Evolutionary conservation across 768 basidiomycete species (phyloP).

Genomic region (Coprinopsis strossmayeri): DNA sequence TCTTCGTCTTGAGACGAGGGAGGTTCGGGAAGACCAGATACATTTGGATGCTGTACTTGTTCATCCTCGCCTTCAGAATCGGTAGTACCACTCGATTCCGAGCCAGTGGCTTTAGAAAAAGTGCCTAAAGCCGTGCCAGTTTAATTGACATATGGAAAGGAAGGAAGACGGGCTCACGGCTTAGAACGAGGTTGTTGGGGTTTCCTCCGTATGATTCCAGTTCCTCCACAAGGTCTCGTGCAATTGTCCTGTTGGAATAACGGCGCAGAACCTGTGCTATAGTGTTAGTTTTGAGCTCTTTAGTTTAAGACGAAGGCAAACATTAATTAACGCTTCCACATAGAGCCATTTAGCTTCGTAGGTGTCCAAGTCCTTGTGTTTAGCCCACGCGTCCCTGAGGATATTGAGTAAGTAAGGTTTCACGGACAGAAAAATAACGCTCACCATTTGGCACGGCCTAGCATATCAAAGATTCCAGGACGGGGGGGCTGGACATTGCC

Average conservation of each 20-base stretch:
- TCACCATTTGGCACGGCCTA: constrained; percentile 91
- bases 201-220: constrained; percentile 72
- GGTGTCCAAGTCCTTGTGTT: constrained; percentile 75
- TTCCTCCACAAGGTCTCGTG: constrained; percentile 69
- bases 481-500: constrained; percentile 78
- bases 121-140: constrained; percentile 25
- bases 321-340: constrained; percentile 83
- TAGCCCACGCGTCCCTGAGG: constrained; percentile 90
- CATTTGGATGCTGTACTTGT: constrained; percentile 10
- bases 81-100: constrained; percentile 62
- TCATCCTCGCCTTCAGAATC: constrained; percentile 35
- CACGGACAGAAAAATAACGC: constrained; percentile 13
- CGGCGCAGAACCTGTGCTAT: constrained; percentile 64
- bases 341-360: constrained; percentile 86
- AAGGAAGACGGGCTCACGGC: constrained; percentile 38
- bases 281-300: background rate
- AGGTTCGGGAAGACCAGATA: background rate
- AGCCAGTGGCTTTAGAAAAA: constrained; percentile 42
- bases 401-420: constrained; percentile 7
- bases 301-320: constrained; percentile 20
- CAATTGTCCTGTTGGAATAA: constrained; percentile 79
- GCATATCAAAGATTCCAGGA: constrained; percentile 86
- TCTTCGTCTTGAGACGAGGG: constrained; percentile 8
- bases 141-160: background rate
- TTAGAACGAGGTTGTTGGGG: constrained; percentile 55